These are phyloP conservation scores for Aureobasidium zeae DNA, from an alignment of 2,329 filamentous ascomycete genomes.

Conservation along the genomic window DNA sequence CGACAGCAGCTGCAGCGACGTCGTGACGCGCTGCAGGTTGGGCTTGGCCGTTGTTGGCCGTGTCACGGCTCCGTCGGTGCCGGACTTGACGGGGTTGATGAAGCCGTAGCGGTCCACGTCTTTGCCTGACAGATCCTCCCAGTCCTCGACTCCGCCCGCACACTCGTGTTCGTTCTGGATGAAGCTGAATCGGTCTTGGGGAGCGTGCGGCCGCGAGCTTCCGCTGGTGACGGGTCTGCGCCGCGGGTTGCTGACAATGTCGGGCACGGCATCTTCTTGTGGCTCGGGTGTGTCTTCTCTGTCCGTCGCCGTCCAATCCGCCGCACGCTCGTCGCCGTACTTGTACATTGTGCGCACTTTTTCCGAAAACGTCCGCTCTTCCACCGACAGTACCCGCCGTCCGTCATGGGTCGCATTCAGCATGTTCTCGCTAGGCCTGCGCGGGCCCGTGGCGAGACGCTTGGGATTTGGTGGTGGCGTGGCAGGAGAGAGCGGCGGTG, in stretches of 20 bases:
- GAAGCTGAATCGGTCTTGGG: constrained; percentile 22
- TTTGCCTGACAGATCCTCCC: constrained; percentile 49
- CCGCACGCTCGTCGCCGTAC: constrained; percentile 48
- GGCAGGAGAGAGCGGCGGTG: constrained; percentile 1
- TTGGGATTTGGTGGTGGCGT: constrained; percentile 8
- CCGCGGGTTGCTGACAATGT: constrained; percentile 14
- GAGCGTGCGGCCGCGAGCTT: constrained; percentile 6
- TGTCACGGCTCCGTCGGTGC: constrained; percentile 25
- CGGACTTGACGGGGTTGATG: constrained; percentile 40
- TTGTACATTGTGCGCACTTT: constrained; percentile 57
- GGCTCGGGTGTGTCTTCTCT: constrained; percentile 17
- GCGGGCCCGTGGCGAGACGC: constrained; percentile 24
- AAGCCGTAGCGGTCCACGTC: constrained; percentile 59
- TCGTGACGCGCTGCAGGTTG: constrained; percentile 49
- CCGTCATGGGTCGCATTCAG: constrained; percentile 28
- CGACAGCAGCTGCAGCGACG: constrained; percentile 47
- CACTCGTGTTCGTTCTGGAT: constrained; percentile 47
- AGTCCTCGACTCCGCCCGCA: constrained; percentile 56
- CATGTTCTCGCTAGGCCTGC: constrained; percentile 30
- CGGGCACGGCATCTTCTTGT: neutral
- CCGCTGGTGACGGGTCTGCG: constrained; percentile 2
- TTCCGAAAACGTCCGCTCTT: constrained; percentile 54
- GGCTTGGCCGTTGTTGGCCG: too few relatives aligned
- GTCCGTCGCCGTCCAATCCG: constrained; percentile 30
- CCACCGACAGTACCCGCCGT: constrained; percentile 48